Conservation (phyloP, 768 basidiomycete genomes). For the Strobilomyces dryophilus region DNA sequence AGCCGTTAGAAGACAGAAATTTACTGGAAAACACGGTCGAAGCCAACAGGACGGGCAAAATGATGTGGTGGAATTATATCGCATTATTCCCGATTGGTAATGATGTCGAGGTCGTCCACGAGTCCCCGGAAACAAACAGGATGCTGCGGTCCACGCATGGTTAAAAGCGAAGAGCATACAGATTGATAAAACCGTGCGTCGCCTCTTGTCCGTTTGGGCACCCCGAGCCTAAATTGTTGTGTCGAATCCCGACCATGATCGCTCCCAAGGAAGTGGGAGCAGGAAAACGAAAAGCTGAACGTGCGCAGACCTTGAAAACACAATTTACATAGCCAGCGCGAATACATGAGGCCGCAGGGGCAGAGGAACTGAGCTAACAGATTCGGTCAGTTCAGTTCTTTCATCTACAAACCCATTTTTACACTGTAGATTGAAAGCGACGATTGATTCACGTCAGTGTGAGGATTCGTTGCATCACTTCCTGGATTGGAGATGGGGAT, state of each 20-base stretch:
- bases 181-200: too few relatives aligned
- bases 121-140: too few relatives aligned
- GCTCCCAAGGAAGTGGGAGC: background rate
- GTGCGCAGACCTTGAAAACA: background rate
- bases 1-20: background rate
- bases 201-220: too few relatives aligned
- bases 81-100: background rate
- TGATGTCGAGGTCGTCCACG: too few relatives aligned
- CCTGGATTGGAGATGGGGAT: background rate
- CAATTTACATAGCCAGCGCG: background rate
- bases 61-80: background rate
- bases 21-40: background rate
- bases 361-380: too few relatives aligned
- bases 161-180: too few relatives aligned
- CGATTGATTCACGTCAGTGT: too few relatives aligned
- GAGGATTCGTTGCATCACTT: background rate
- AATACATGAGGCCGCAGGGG: too few relatives aligned
- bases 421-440: too few relatives aligned
- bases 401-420: too few relatives aligned
- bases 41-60: background rate
- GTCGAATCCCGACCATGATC: background rate
- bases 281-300: background rate
- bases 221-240: too few relatives aligned
- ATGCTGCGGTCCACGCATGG: too few relatives aligned
- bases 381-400: background rate